Base-by-base conservation (phyloP, 2,329 filamentous ascomycete species). In the Xylariaceae sp. region DNA sequence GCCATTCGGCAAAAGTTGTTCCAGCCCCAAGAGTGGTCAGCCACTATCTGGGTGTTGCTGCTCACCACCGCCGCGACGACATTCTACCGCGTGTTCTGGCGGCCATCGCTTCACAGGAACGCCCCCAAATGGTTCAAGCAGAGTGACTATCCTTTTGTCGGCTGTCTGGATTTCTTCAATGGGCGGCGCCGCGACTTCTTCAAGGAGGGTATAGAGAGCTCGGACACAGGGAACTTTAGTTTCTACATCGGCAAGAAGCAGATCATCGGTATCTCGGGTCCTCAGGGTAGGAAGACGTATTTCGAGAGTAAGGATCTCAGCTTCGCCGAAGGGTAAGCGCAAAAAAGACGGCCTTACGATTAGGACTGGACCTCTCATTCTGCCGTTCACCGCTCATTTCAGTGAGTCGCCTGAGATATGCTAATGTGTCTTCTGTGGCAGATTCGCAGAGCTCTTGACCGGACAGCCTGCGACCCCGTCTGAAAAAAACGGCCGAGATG, bases 171-270 rank as follows among this genome's bases (percentile, higher is more conserved):
- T 0, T 79, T 76, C 64, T 78, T 75, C 66, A 57, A 58, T 19
- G 73, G 71, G 2, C 48, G 61, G 16, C 68, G 76, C 49, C 70
- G 69, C 67, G 72, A 75, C 47, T 79, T 73, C 64, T 73, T 66
- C 55, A 60, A 61, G 16, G 51, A 68, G 5, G 67, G 65, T 1
- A 47, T 63, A 14, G 57, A 56, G 5, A 56, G 62, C 11, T 69
- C 71, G 0, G 53, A 63, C 12, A 73, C 71, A 1, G 76, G 76
- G 6, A 76, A 74, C 48, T 80, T 80, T 59, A 75, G 72, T 55
- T 80, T 79, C 61, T 74, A 75, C 54, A 66, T 75, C 3, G 78
- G 78, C 5, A 69, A 71, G 42, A 69, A 75, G 53, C 71, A 67
- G 2, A 63, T 81, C 16, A 61, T 81, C 5, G 75, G 66, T 0